Conservation (phyloP, 371 early-diverging fungal genomes). For the Zancudomyces culisetae region DNA sequence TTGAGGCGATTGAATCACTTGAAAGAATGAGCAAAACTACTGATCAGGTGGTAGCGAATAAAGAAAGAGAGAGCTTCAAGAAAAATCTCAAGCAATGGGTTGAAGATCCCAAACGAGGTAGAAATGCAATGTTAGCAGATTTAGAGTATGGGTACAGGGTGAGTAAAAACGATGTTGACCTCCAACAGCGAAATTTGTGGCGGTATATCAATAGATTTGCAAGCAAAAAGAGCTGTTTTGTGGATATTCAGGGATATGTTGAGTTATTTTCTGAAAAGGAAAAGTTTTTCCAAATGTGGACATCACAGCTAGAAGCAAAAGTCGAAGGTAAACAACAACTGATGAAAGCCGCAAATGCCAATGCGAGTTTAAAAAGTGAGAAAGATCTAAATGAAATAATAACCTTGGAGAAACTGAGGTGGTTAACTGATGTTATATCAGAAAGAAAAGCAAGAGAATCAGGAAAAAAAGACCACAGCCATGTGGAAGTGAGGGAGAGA, state of each 20-base stretch:
- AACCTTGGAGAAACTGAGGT: neutral
- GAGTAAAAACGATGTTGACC: slow-evolving; percentile 14
- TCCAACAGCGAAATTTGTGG: slow-evolving; percentile 25
- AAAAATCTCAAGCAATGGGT: neutral
- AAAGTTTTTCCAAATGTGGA: neutral
- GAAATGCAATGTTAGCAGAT: slow-evolving; percentile 57
- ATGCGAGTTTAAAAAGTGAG: neutral
- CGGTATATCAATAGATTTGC: slow-evolving; percentile 47
- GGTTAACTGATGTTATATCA: neutral
- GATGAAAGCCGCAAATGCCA: neutral
- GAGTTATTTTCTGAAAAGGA: neutral
- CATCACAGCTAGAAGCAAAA: neutral
- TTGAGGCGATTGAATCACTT: neutral
- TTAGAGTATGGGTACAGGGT: slow-evolving; percentile 34
- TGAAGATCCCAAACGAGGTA: slow-evolving; percentile 4
- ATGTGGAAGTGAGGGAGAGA: too few species aligned
- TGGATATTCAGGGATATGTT: slow-evolving; percentile 47
- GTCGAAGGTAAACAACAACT: neutral
- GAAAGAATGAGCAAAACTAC: too few species aligned
- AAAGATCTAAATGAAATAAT: neutral
- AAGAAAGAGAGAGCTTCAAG: neutral
- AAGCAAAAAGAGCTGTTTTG: slow-evolving; percentile 48
- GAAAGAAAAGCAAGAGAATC: neutral
- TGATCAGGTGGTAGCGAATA: neutral
- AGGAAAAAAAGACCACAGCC: neutral